Base-by-base conservation (phyloP, 2,329 filamentous ascomycete genomes). In the Taxawa tesnikishii region DNA sequence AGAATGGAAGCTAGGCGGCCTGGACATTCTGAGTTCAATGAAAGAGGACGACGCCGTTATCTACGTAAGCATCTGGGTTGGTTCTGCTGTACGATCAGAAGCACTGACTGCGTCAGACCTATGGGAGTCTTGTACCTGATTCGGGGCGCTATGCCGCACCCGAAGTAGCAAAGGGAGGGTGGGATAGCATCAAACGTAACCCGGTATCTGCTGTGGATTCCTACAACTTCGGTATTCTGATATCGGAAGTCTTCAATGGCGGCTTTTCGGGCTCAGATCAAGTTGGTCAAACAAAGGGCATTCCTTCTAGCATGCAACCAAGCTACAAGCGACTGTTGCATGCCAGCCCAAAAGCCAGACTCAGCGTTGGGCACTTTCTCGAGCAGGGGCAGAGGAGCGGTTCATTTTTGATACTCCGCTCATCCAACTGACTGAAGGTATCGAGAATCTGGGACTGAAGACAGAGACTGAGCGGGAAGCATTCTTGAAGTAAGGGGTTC, bases 31-130 rank as follows among this genome's bases (percentile, higher is more conserved):
- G 37, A 96, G 87, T 59, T 94, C 81, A 23, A 78, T 96, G 60
- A 96, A 94, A 49, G 90, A 96, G 36, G 87, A 96, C 39, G 84
- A 96, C 46, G 84, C 87, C 7, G 68, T 93, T 29, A 87, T 98
- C 49, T 94, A 92, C 51, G 79, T 83, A 40, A 53, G 16, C 26
- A 16, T 15, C 10, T n/a, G 27, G 29, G 26, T 38, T 18, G 32
- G 4, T 4, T 19, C n/a, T 28, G n/a, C 7, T 16, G 12, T 11
- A 23, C 5, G 11, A 16, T 15, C 5, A 24, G 21, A 12, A 32
- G 13, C n/a, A 9, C 40, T 49, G 26, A 50, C 37, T 19, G 7
- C 33, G 12, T 10, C 41, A 90, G 76, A 90, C 74, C 31, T 92
- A 87, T 50, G 88, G 87, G 38, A 85, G 83, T 46, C 62, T 94